Evolutionary conservation across 169 alveolate genomes (phyloP).

Genomic region (Plasmodium fragile): DNA sequence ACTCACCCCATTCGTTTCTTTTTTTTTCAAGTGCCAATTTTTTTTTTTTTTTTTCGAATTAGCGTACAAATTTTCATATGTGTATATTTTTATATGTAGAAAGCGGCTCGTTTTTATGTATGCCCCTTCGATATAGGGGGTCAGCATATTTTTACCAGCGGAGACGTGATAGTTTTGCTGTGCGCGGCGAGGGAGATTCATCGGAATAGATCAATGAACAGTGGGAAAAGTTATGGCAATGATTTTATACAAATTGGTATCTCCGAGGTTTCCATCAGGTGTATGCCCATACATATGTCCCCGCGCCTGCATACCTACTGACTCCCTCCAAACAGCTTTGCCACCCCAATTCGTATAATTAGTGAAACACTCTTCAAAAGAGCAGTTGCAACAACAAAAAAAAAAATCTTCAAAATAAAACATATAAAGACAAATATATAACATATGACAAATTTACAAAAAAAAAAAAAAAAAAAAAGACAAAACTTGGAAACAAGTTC

Average conservation of each 20-base stretch:
- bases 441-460: background rate
- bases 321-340: background rate
- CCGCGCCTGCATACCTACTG: background rate
- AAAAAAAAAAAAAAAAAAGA: background rate
- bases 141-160: background rate
- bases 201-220: background rate
- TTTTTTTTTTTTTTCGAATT: background rate
- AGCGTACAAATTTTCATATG: background rate
- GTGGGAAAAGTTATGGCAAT: background rate
- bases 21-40: conserved; percentile 9
- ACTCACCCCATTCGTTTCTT: background rate
- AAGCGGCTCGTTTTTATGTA: background rate
- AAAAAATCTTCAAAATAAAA: background rate
- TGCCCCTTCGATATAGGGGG: background rate
- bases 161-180: background rate
- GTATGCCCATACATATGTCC: background rate
- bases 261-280: background rate
- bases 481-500: background rate
- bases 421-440: background rate
- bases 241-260: background rate
- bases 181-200: background rate
- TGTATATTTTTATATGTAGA: background rate
- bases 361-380: background rate
- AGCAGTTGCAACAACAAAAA: background rate
- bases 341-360: conserved; percentile 6